Evolutionary conservation across 2,329 filamentous ascomycete genomes (phyloP).

Genomic region (Botrytis deweyae): DNA sequence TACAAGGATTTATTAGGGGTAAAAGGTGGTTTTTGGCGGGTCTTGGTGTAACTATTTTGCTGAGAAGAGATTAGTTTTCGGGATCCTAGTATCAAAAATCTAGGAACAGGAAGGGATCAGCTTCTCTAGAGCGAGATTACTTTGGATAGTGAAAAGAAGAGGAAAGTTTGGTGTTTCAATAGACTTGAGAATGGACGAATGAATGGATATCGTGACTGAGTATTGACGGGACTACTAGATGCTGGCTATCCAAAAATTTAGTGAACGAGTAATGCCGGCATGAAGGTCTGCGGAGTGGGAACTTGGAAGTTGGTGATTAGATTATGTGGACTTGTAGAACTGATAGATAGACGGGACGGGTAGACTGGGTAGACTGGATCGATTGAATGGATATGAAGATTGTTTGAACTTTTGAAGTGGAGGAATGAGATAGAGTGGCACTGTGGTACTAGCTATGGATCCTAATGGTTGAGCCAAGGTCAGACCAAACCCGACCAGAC

Average conservation of each 20-base stretch:
- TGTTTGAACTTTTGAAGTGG: background rate
- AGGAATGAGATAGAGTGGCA: background rate
- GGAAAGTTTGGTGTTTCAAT: background rate
- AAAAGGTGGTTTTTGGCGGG: background rate
- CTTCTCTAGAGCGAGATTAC: background rate
- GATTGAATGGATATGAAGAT: background rate
- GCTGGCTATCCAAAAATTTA: background rate
- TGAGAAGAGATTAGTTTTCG: background rate
- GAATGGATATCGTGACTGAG: background rate
- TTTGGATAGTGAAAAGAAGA: background rate
- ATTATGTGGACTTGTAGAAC: background rate
- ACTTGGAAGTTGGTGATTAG: background rate
- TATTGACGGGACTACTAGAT: background rate
- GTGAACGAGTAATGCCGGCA: background rate
- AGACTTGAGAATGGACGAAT: background rate
- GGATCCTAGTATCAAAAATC: background rate
- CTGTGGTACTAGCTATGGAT: background rate
- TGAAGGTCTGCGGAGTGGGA: background rate
- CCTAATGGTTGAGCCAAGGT: constrained; percentile 1
- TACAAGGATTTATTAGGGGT: background rate
- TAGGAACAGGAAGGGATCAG: constrained; percentile 13
- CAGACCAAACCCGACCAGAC: background rate
- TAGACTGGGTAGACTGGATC: background rate
- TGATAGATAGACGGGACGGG: background rate
- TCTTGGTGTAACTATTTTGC: background rate